Percentiles rank a stretch among this genome's conserved stretches.
These are phyloP conservation scores for Hypoxylon sp. DNA, from an alignment of 2,329 filamentous ascomycete species.

Conservation along the genomic window DNA sequence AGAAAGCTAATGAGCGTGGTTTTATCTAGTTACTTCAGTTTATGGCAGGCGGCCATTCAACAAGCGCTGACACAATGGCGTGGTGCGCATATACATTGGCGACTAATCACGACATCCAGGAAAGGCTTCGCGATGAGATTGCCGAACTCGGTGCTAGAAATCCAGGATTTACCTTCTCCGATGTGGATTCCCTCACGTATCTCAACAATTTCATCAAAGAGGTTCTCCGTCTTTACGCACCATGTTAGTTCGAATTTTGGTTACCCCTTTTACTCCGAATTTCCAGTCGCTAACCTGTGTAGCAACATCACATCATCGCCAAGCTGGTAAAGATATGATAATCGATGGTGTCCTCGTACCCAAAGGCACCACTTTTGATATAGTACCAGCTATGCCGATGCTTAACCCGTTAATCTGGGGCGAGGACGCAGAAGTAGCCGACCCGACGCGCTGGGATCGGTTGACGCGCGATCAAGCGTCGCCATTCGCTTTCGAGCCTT, in stretches of 20 bases:
- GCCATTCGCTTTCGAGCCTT: slow-evolving; percentile 53
- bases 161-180: slow-evolving; percentile 48
- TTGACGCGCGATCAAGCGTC: slow-evolving; percentile 47
- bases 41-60: slow-evolving; percentile 58
- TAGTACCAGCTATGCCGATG: slow-evolving; percentile 57
- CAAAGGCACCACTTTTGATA: slow-evolving; percentile 56
- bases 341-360: slow-evolving; percentile 56
- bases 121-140: slow-evolving; percentile 56
- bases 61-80: slow-evolving; percentile 55
- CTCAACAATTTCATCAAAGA: slow-evolving; percentile 59
- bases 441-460: slow-evolving; percentile 57
- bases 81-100: slow-evolving; percentile 57
- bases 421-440: slow-evolving; percentile 55
- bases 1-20: neutral
- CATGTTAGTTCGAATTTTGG: slow-evolving; percentile 38
- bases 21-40: slow-evolving; percentile 54
- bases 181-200: slow-evolving; percentile 54
- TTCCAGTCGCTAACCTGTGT: neutral
- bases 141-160: slow-evolving; percentile 44
- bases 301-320: slow-evolving; percentile 53
- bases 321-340: slow-evolving; percentile 53
- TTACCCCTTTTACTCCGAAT: no score
- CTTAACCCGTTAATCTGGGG: slow-evolving; percentile 59
- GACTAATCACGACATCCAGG: slow-evolving; percentile 53
- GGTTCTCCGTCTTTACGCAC: slow-evolving; percentile 56